These are phyloP conservation scores for Syncephalastrum monosporum DNA, from an alignment of 371 early-diverging fungal species.

Conservation along the genomic window DNA sequence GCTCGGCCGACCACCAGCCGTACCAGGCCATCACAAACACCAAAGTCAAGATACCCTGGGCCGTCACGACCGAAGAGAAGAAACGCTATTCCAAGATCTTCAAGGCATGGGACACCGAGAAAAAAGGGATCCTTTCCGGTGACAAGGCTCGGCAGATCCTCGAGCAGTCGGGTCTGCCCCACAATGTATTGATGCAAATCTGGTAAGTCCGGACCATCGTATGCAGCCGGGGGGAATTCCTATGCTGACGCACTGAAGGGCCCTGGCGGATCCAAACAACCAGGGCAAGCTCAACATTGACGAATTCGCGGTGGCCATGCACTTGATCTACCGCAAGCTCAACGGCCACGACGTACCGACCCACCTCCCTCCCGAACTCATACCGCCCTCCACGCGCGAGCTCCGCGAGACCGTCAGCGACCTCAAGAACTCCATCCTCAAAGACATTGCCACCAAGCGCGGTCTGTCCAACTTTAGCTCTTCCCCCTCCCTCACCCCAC, in stretches of 20 bases:
- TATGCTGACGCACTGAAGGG: conserved; percentile 42
- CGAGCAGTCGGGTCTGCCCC: conserved; percentile 80
- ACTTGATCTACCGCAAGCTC: conserved; percentile 80
- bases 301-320: conserved; percentile 95
- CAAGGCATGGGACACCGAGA: conserved; percentile 82
- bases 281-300: conserved; percentile 86
- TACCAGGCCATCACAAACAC: conserved; percentile 30
- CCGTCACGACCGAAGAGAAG: conserved; percentile 77
- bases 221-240: neutral
- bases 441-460: conserved; percentile 47
- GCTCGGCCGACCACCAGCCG: conserved; percentile 15
- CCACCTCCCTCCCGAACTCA: conserved; percentile 74
- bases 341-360: conserved; percentile 80
- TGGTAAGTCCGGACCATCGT: conserved; percentile 56
- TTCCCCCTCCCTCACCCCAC: conserved; percentile 26
- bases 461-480: conserved; percentile 40
- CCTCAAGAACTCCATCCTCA: conserved; percentile 53
- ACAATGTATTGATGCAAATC: conserved; percentile 77
- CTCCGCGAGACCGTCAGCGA: conserved; percentile 56
- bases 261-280: conserved; percentile 80
- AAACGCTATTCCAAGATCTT: conserved; percentile 81
- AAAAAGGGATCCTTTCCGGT: conserved; percentile 75
- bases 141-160: conserved; percentile 84
- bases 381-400: conserved; percentile 77
- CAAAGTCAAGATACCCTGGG: conserved; percentile 67